Conservation (phyloP, 306 rosid genomes). For the Fragaria vesca region DNA sequence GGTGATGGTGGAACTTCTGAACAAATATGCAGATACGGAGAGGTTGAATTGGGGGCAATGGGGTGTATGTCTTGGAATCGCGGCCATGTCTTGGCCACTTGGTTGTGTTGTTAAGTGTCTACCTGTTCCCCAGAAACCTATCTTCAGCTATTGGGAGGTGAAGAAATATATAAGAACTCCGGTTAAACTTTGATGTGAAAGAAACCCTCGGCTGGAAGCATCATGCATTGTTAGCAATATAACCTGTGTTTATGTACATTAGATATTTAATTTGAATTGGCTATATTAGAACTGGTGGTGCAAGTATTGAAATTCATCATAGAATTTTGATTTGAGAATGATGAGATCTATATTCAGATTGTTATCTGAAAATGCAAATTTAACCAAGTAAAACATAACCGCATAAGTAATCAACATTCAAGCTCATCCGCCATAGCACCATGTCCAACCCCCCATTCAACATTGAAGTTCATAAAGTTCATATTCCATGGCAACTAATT, state of each 20-base stretch:
- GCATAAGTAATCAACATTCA: neutral
- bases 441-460: too few relatives aligned
- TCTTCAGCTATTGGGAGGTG: conserved; percentile 19
- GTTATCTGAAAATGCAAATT: neutral
- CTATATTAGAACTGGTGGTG: neutral
- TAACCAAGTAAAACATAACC: neutral
- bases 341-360: neutral
- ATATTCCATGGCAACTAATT: too few relatives aligned
- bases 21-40: conserved; percentile 34
- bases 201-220: neutral
- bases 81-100: conserved; percentile 38
- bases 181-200: neutral
- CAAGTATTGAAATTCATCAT: neutral
- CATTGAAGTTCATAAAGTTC: too few relatives aligned
- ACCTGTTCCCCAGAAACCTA: conserved; percentile 29
- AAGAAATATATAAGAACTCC: neutral
- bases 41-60: conserved; percentile 38
- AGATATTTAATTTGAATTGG: neutral
- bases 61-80: conserved; percentile 34
- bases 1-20: conserved; percentile 40
- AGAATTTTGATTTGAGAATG: neutral
- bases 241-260: neutral
- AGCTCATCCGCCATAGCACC: too few relatives aligned
- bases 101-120: conserved; percentile 33
- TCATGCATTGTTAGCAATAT: neutral